Evolutionary conservation across 352 stramenopile species (phyloP), one percentile per base, ranked within the genome.

Genomic region (Globisporangium perplexum): DNA sequence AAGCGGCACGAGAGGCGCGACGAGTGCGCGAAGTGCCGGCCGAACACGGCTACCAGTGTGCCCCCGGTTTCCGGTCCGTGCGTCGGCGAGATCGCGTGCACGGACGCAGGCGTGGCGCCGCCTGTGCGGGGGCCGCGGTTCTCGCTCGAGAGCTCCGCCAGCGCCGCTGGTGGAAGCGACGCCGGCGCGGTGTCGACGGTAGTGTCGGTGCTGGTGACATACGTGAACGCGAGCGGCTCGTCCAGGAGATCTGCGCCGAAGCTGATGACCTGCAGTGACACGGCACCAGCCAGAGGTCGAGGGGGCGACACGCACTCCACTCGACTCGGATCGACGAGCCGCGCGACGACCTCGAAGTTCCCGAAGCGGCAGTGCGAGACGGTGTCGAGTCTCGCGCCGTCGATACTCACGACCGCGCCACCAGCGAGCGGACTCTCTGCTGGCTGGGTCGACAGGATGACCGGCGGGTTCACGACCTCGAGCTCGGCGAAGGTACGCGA

Each of bases 1-100:
- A 98, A 97, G 31, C 68, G 68, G 60, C 91, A 97, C 7, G 63
- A 57, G 36, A 95, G 62, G 3, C 46, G n/a, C 0, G 63, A 62
- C 14, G 71, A 71, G 11, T 67, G 69, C 26, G 55, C 70, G 54
- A 98, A 97, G 50, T 96, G 70, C 54, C 77, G 78, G 11, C 93
- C 92, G 22, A 86, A 74, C 4, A 98, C 61, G 26, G 69, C 96
- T 14, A 98, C 83, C 4, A 66, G 55, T 1, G 90, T 97, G 26
- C 76, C 88, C 33, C 89, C 90, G 20, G 60, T 70, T 50, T 81
- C 63, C 23, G 89, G 83, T 0, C 93, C 93, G 33, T 80, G 72
- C 2, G 56, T 66, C 22, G 93, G 93, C 18, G 54, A 59, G 35
- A 96, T 86, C 7, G 65, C 68, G 7, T 84, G 67, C 10, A 96